Conservation (phyloP, 768 basidiomycete species). For the Pisolithus marmoratus region DNA sequence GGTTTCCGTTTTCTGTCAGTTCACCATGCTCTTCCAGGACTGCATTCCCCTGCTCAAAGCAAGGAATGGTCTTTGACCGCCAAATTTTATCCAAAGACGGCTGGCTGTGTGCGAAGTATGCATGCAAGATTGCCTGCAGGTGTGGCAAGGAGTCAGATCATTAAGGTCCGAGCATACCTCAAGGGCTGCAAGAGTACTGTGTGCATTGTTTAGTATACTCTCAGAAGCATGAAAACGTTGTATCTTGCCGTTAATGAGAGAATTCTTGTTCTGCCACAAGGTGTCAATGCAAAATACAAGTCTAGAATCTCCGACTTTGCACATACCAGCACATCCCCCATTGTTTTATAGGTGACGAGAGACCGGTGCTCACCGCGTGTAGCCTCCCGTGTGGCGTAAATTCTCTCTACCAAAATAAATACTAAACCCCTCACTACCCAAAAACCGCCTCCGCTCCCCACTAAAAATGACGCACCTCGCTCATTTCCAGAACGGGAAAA, state of each 20-base stretch:
- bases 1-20: constrained; percentile 40
- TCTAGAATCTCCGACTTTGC: background rate
- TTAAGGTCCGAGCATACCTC: constrained; percentile 44
- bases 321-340: constrained; percentile 65
- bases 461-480: constrained; percentile 37
- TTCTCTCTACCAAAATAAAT: constrained; percentile 12
- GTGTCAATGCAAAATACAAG: background rate
- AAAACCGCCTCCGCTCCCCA: too few species aligned
- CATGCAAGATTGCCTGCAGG: constrained; percentile 67
- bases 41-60: constrained; percentile 70
- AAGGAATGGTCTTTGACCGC: constrained; percentile 70
- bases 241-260: constrained; percentile 61
- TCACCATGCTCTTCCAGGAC: constrained; percentile 65
- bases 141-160: background rate
- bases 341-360: constrained; percentile 65
- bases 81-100: constrained; percentile 79
- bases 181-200: constrained; percentile 65
- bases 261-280: constrained; percentile 68
- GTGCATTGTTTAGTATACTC: constrained; percentile 14
- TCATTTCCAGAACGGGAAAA: constrained; percentile 55
- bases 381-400: constrained; percentile 41
- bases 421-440: too few species aligned
- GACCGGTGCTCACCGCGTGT: constrained; percentile 45
- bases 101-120: constrained; percentile 58
- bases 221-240: constrained; percentile 5